These are phyloP conservation scores for Avena insularis DNA, from an alignment of 176 grass and related monocot species.

Conservation along the genomic window DNA sequence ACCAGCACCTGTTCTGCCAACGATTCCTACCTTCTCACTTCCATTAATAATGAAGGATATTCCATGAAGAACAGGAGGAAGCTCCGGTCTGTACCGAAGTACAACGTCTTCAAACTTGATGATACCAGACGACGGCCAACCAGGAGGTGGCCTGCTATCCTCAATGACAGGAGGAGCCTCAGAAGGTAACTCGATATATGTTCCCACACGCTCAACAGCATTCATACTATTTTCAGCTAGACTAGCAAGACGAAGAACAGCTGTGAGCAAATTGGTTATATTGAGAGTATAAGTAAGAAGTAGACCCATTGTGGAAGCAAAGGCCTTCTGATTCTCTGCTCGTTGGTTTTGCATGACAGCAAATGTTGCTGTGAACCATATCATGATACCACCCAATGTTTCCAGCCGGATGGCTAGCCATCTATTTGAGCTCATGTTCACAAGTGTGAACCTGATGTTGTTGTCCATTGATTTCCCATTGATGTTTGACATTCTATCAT, in stretches of 20 bases:
- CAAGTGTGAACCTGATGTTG: slow-evolving; percentile 94
- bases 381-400: slow-evolving; percentile 96
- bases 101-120: slow-evolving; percentile 89
- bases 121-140: slow-evolving; percentile 89
- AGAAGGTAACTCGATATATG: slow-evolving; percentile 86
- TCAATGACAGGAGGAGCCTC: slow-evolving; percentile 96
- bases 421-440: slow-evolving; percentile 91
- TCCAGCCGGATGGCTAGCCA: slow-evolving; percentile 99
- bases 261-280: slow-evolving; percentile 91
- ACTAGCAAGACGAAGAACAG: slow-evolving; percentile 87
- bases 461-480: slow-evolving; percentile 98
- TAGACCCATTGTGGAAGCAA: slow-evolving; percentile 98
- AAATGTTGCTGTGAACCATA: slow-evolving; percentile 98
- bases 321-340: slow-evolving; percentile 83
- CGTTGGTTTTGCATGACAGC: slow-evolving; percentile 98
- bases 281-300: slow-evolving; percentile 95
- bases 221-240: slow-evolving; percentile 99
- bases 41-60: slow-evolving; percentile 96
- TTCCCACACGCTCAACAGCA: slow-evolving; percentile 92
- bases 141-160: slow-evolving; percentile 80
- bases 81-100: slow-evolving; percentile 92
- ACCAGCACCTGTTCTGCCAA: slow-evolving; percentile 96
- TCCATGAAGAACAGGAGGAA: slow-evolving; percentile 95
- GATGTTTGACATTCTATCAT: slow-evolving; percentile 93
- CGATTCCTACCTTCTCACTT: slow-evolving; percentile 94